These are phyloP conservation scores for Adansonia gregorii DNA, from an alignment of 441 rosid species.

Conservation along the genomic window DNA sequence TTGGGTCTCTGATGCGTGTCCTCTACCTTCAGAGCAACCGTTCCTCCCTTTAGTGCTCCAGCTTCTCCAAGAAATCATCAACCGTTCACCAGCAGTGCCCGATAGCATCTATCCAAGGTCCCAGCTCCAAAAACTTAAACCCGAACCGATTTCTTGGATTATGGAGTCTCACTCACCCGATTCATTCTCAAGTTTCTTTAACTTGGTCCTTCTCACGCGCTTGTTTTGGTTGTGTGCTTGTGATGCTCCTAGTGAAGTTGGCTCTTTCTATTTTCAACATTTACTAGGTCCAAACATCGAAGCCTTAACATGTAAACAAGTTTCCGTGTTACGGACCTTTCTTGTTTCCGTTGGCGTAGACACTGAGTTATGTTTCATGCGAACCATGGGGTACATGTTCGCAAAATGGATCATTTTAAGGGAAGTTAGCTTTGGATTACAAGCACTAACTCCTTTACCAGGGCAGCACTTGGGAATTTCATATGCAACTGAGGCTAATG, in stretches of 20 bases:
- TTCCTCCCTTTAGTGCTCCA: slow-evolving; percentile 77
- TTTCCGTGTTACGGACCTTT: slow-evolving; percentile 63
- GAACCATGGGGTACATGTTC: slow-evolving; percentile 68
- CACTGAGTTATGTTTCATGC: slow-evolving; percentile 72
- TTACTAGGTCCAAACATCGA: slow-evolving; percentile 61
- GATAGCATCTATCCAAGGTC: slow-evolving; percentile 60
- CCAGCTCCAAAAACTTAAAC: slow-evolving; percentile 58
- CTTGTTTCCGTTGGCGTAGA: slow-evolving; percentile 63
- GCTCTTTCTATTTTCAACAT: slow-evolving; percentile 68
- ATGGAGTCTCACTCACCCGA: slow-evolving; percentile 83
- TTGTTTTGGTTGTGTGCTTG: slow-evolving; percentile 76
- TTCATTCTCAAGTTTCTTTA: slow-evolving; percentile 73
- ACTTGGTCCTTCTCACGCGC: slow-evolving; percentile 62
- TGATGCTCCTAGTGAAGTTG: slow-evolving; percentile 71
- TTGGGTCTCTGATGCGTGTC: slow-evolving; percentile 79
- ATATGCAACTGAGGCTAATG: slow-evolving; percentile 76
- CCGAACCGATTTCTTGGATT: slow-evolving; percentile 80
- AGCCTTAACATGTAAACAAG: slow-evolving; percentile 41
- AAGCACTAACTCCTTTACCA: too few species aligned
- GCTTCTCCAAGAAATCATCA: slow-evolving; percentile 71
- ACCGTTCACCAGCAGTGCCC: slow-evolving; percentile 56
- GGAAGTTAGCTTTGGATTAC: too few species aligned
- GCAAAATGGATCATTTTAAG: slow-evolving; percentile 75
- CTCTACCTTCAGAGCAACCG: slow-evolving; percentile 66
- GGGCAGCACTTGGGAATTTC: slow-evolving; percentile 48